Base-by-base conservation (phyloP, 768 basidiomycete genomes). In the Pleurotus pulmonarius region DNA sequence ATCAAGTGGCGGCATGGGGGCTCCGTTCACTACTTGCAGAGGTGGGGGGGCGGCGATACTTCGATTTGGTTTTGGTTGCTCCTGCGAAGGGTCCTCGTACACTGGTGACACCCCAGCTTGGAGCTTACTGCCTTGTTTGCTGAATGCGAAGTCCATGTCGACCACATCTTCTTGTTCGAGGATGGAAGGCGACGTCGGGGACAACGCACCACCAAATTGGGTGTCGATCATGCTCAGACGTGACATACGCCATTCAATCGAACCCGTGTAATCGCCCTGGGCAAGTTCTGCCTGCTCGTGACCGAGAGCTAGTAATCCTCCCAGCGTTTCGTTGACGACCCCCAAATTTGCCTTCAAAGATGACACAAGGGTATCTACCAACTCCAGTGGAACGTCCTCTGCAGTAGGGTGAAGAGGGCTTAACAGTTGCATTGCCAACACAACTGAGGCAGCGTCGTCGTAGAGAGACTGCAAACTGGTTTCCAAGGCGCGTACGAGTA, bases 161-260 rank as follows among this genome's bases (percentile, higher is more conserved):
- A 87, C 78, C 46, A 87, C 69, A 56, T 86, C 86, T 46, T 79
- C 76, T 53, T 78, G 74, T 43, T 73, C 66, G 59, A 67, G 72
- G 48, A 57, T 54, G n/a, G 37, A 25, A n/a, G 69, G 70, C 18
- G 72, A 73, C 63, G 73, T 70, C 6, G 72, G 72, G 26, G 72
- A 74, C 53, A 63, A 59, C 49, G 67, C 59, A n/a, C 67, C 75
- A 22, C 75, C 76, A 34, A 81, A 73, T 55, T 76, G 78, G 57
- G 72, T 76, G 61, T 80, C 80, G 62, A 82, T 80, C 65, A 79
- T 74, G 62, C 87, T 88, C 45, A 87, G 68, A 13, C 87, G 83
- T 13, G 88, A 90, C 74, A 83, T 81, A 18, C 90, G 79, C 86
- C 87, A 86, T 56, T 89, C 86, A 55, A 90, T 90, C 1, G 89